Evolutionary conservation across 1,284 basidiomycete species (phyloP).

Genomic region (Puccinia coronata): DNA sequence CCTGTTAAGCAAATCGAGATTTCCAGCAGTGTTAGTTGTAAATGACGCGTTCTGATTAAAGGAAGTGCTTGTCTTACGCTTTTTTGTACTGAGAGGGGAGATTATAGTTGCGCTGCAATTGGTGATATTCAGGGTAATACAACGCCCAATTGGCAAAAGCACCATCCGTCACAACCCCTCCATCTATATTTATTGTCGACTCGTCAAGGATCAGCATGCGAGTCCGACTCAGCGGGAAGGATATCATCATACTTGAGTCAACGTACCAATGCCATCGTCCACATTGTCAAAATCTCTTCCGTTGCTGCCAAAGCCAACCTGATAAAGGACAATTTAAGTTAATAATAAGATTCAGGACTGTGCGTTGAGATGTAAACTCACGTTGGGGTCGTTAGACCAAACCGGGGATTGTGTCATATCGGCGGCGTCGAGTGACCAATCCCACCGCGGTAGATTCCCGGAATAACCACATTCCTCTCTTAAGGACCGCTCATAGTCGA

Average conservation of each 20-base stretch:
- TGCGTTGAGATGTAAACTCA: neutral
- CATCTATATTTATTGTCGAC: constrained; percentile 11
- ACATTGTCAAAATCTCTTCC: constrained; percentile 27
- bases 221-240: no score
- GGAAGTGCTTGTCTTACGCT: neutral
- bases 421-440: constrained; percentile 45
- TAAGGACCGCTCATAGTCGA: constrained; percentile 26
- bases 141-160: constrained; percentile 40
- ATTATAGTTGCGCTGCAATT: constrained; percentile 44
- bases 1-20: neutral
- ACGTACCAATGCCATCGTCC: constrained; percentile 20
- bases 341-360: neutral
- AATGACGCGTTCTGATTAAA: neutral
- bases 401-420: constrained; percentile 40
- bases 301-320: constrained; percentile 44
- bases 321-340: neutral
- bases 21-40: neutral
- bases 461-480: constrained; percentile 32
- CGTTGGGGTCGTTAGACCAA: constrained; percentile 32
- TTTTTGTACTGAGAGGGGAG: constrained; percentile 26
- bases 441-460: constrained; percentile 45
- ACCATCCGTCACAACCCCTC: constrained; percentile 25
- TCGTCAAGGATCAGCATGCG: no score
- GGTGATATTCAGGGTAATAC: constrained; percentile 42
- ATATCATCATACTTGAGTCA: neutral